Evolutionary conservation across 352 stramenopile species (phyloP), one percentile per base, ranked within the genome.

Genomic region (Globisporangium apiculatum): DNA sequence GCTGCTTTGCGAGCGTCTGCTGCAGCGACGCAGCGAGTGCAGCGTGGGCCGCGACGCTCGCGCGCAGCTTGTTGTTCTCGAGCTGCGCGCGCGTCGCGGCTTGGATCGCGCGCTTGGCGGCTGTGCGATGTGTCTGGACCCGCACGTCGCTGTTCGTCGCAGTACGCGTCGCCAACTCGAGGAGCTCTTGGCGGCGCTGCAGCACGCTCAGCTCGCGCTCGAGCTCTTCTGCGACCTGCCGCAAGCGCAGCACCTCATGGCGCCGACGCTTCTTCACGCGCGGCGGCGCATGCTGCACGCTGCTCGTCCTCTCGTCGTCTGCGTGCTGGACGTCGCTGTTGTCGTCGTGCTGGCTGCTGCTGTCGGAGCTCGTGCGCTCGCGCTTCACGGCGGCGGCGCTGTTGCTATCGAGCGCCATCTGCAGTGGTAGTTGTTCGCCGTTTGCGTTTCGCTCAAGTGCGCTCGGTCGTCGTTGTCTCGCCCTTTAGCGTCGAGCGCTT

Each of bases 61-160:
- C 67, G 1, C 63, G 61, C 43, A 85, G 61, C 56, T 81, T 80
- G 1, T 57, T 42, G 50, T 85, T 85, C 57, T 85, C 68, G 48
- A 79, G 55, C 17, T 74, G 65, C 2, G 71, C 61, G 43, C 69
- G 71, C 1, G 64, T 51, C 46, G 69, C 71, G 40, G 70, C 68
- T 14, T 72, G 65, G 18, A 59, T 56, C 50, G 82, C 72, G 2
- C 65, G 58, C 58, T 69, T 73, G 4, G 73, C 72, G n/a, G 75
- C 49, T 31, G 2, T 31, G 24, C 24, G 24, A 31, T 31, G 24
- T 31, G 24, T 31, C 24, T 31, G 24, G 24, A 31, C 24, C 2
- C 24, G 24, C 1, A 31, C 24, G 24, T 31, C 24, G 24, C 24
- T 31, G 24, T 31, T 31, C 24, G 24, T 31, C 24, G 24, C 24